Evolutionary conservation across 371 early-diverging fungal genomes (phyloP).

Genomic region (Funneliformis caledonium): DNA sequence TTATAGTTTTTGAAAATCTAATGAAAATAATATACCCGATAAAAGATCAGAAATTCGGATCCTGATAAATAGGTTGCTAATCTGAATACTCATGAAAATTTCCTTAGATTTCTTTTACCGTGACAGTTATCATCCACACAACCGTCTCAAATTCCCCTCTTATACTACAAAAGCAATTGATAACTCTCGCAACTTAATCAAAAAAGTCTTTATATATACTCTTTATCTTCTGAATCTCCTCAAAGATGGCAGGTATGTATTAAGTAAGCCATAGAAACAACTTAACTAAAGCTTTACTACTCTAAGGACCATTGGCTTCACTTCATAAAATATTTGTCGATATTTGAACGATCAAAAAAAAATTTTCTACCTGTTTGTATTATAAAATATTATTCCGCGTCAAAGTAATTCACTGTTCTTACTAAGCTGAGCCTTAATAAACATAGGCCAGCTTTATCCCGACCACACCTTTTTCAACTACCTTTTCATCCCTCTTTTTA

Average conservation of each 20-base stretch:
- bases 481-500: constrained; percentile 4
- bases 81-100: too few species aligned
- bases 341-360: neutral
- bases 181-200: neutral
- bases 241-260: constrained; percentile 27
- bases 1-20: too few species aligned
- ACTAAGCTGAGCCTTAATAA: neutral
- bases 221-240: constrained; percentile 24
- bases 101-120: too few species aligned
- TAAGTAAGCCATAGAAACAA: neutral
- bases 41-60: too few species aligned
- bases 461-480: neutral
- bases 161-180: neutral
- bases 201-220: neutral
- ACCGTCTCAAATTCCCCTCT: neutral
- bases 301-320: neutral
- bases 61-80: too few species aligned
- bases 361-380: neutral
- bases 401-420: neutral
- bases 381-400: neutral
- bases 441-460: constrained; percentile 11
- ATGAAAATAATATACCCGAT: too few species aligned
- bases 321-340: neutral
- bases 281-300: neutral
- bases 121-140: too few species aligned